Evolutionary conservation across 176 grass and related monocot genomes (phyloP).

Genomic region (Cymbopogon citratus): DNA sequence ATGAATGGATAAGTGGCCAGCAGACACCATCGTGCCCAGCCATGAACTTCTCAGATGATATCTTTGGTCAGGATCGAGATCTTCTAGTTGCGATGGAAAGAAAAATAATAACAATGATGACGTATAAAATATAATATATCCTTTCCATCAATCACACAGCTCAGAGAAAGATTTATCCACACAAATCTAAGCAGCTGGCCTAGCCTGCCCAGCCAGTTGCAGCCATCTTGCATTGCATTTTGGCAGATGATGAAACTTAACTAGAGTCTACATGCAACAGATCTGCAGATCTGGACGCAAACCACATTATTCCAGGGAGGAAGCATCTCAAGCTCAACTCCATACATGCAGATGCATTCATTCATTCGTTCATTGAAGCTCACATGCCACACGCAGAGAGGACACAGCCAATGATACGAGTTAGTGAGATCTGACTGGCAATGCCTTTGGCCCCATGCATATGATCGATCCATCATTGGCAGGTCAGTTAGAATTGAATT

Average conservation of each 20-base stretch:
- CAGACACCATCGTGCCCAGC: neutral
- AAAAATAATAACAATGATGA: neutral
- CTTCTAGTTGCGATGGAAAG: neutral
- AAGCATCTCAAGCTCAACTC: constrained; percentile 9
- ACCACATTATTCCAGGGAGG: neutral
- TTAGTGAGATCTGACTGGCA: neutral
- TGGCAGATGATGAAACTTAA: neutral
- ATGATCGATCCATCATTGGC: neutral
- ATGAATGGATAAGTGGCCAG: too few species aligned
- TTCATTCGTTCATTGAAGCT: constrained; percentile 26
- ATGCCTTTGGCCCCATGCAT: neutral
- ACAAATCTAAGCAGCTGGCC: neutral
- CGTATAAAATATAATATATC: neutral
- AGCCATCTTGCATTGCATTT: neutral
- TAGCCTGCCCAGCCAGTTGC: neutral
- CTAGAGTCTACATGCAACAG: neutral
- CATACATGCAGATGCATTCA: neutral
- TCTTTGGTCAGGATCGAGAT: neutral
- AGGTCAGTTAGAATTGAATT: neutral
- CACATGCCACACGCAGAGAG: constrained; percentile 11
- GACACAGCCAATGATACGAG: neutral
- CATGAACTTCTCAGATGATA: neutral
- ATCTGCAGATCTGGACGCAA: neutral
- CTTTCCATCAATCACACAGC: neutral
- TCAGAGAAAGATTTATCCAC: neutral